Conservation (phyloP, 2,329 filamentous ascomycete species). For the Rhynchosporium graminicola region DNA sequence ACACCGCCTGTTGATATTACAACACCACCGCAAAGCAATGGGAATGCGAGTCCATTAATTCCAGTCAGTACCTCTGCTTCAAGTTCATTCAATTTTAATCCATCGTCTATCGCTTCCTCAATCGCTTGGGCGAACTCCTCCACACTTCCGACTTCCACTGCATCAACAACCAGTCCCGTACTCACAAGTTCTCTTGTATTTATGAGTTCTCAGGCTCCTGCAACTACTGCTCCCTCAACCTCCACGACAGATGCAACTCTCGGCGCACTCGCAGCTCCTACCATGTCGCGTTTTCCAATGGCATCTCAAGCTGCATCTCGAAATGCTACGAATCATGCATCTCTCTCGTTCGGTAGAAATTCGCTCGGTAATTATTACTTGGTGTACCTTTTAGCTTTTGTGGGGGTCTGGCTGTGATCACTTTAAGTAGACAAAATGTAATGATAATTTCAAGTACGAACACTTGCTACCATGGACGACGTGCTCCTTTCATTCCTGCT, state of each 20-base stretch:
- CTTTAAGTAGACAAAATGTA: neutral
- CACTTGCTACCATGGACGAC: neutral
- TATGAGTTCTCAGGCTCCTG: neutral
- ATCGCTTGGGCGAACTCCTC: neutral
- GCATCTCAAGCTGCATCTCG: neutral
- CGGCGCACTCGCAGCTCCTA: neutral
- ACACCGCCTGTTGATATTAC: conserved; percentile 8
- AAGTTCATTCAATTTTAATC: neutral
- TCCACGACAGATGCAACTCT: neutral
- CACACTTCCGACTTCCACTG: neutral
- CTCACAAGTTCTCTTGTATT: neutral
- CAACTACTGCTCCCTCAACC: too few species aligned
- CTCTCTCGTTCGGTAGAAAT: too few species aligned
- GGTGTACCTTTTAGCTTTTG: neutral
- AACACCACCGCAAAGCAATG: neutral
- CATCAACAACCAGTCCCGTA: neutral
- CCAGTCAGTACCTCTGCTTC: neutral
- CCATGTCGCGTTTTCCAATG: neutral
- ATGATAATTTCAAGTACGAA: neutral
- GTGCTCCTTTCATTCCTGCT: neutral
- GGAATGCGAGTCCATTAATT: neutral
- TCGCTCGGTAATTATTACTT: neutral
- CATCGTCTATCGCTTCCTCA: neutral
- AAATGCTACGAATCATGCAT: neutral
- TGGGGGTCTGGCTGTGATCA: neutral